Base-by-base conservation (phyloP, 371 early-diverging fungal species). In the Syncephalastrum monosporum region DNA sequence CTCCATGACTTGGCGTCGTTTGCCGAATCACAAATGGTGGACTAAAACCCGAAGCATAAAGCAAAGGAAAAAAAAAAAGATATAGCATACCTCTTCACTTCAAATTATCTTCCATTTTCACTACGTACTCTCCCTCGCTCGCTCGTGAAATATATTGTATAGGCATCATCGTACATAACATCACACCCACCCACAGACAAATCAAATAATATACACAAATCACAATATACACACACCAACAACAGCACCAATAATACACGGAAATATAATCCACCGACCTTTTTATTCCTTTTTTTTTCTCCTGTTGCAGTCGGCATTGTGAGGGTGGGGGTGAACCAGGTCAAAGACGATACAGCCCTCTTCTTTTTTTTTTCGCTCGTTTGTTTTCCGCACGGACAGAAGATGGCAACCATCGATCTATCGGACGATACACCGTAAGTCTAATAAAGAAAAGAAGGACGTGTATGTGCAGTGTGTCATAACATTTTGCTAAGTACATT, bases 1-100 rank as follows among this genome's bases (percentile, higher is more conserved):
- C 49, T 64, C 6, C 47, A 62, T 33, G 59, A 61, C 42, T 67
- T 72, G 65, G 52, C 57, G 16, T n/a, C 47, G 3, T 57, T 54
- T 55, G 57, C 50, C 6, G 41, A 61, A 23, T 14, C 27, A 17
- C 51, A 50, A 29, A 19, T 46, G 38, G 12, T 33, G 38, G 38
- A 33, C 8, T 33, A 12, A 21, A 45, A 1, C 19, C 15, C n/a
- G 19, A 46, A 46, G 19, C 23, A 16, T 46, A 46, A 2, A 12
- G n/a, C 13, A 16, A 46, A 16, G 8, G 4, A 8, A 0, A 23
- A 7, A 46, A 45, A 45, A 7, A 46, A 45, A 45, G 10, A n/a
- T 5, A 8, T 46, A 19, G 47, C 47, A 46, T 46, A 46, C 6
- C 47, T 46, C 6, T 16, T 46, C 23, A n/a, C 12, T 19, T 13